Base-by-base conservation (phyloP, 108 stramenopile species). In the Skeletonema grethae region DNA sequence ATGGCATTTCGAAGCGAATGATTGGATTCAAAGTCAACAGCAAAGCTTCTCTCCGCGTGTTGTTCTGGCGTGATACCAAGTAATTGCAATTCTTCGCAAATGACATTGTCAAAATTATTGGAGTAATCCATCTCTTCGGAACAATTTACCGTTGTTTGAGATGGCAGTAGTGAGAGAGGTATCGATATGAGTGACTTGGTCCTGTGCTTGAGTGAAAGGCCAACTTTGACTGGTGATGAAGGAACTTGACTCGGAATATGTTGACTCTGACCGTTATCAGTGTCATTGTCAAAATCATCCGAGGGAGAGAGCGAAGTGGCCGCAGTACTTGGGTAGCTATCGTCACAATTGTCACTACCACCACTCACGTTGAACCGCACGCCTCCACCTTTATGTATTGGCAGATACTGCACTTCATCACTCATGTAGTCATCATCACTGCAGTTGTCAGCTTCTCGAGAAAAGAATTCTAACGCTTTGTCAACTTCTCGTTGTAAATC, bases 401-500 rank as follows among this genome's bases (percentile, higher is more conserved):
- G 46, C 46, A 18, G 16, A 18, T 18, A 48, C 5, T 18, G 16
- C 25, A 68, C 45, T 30, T 45, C 22, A 43, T 53, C 57, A 12
- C 32, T 34, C 43, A 73, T 31, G 15, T 67, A 68, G 35, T 80
- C 79, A 32, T 80, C 72, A 30, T 80, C 66, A 18, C 61, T 67
- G 11, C 41, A 57, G 8, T 48, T 57, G 30, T 70, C 46, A 1
- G 69, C 58, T 41, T 70, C 69, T n/a, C 55, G 69, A n/a, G 70
- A 59, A 53, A 80, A 80, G 22, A 59, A 66, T 50, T 80, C 79
- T 12, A 80, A 34, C 11, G 79, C 79, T 36, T 55, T 13, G 39
- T 80, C 79, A 25, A 80, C 72, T 43, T 80, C 67, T 34, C 68
- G 50, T 65, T 80, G 79, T 11, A 80, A 41, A 41, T 69, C 61